phyloP scores from a whole-genome alignment of 345 rosid genomes.

The Citrus australasica region DNA sequence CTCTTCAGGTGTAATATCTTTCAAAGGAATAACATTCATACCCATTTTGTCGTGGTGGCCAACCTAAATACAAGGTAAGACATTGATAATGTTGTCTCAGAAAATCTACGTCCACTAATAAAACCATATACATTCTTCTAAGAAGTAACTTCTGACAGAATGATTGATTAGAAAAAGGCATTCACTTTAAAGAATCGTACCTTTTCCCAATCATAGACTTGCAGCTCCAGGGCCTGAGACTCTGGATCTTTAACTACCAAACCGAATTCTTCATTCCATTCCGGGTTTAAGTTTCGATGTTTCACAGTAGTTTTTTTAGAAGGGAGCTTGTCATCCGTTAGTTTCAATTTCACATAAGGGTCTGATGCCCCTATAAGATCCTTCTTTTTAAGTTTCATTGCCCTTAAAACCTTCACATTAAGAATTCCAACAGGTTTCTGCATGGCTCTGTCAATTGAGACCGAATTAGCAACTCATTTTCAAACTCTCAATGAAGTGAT shows the following conservation, averaged over 20 bases:
- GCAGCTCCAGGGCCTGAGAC: constrained; percentile 57
- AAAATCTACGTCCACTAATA: not conserved
- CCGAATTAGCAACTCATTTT: not conserved
- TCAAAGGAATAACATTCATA: constrained; percentile 62
- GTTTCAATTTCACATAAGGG: constrained; percentile 83
- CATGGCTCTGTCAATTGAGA: constrained; percentile 45
- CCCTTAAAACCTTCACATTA: constrained; percentile 64
- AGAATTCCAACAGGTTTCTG: constrained; percentile 87
- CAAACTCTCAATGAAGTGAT: not conserved
- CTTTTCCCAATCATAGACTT: constrained; percentile 93
- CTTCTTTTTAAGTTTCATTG: constrained; percentile 73
- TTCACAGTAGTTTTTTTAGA: constrained; percentile 76
- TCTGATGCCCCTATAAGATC: constrained; percentile 89
- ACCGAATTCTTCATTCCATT: constrained; percentile 89
- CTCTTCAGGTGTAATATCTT: constrained; percentile 75
- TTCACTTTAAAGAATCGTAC: constrained; percentile 20
- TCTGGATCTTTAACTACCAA: constrained; percentile 76
- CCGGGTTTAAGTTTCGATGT: constrained; percentile 84
- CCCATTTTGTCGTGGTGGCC: constrained; percentile 96
- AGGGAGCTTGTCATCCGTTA: constrained; percentile 72
- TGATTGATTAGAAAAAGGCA: not conserved
- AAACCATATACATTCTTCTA: not conserved
- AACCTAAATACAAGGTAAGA: constrained; percentile 39
- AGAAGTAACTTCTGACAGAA: not conserved
- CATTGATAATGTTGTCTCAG: not conserved